phyloP scores from a whole-genome alignment of 148 eudicot species.

The Cornus suecica region DNA sequence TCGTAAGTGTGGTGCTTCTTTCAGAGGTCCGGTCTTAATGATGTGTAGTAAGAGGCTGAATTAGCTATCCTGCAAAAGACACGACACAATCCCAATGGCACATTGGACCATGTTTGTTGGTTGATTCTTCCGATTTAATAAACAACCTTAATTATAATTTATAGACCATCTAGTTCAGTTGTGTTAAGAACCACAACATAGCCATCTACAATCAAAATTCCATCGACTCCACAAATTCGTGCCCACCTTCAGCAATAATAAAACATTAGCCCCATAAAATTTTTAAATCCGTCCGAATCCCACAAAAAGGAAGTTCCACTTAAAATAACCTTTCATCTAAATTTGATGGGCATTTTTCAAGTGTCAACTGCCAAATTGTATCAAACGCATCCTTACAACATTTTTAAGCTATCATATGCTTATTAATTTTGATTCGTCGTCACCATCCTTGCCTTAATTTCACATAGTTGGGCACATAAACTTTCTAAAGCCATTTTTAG shows the following conservation, averaged over 20 bases:
- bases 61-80: too few species aligned
- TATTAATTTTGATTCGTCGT: too few species aligned
- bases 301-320: not conserved
- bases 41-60: not conserved
- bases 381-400: not conserved
- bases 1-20: not conserved
- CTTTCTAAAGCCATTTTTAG: too few species aligned
- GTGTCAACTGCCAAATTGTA: not conserved
- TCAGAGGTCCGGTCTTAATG: too few species aligned
- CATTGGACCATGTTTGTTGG: too few species aligned
- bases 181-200: too few species aligned
- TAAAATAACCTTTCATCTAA: not conserved
- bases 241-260: not conserved
- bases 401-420: not conserved
- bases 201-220: not conserved
- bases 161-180: not conserved
- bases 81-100: too few species aligned
- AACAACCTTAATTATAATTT: too few species aligned
- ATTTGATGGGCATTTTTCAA: not conserved
- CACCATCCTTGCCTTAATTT: too few species aligned
- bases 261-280: not conserved
- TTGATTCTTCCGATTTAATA: not conserved
- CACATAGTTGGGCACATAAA: too few species aligned
- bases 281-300: not conserved
- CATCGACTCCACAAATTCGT: not conserved